phyloP scores from a whole-genome alignment of 345 rosid species.

The Citrus sinensis region DNA sequence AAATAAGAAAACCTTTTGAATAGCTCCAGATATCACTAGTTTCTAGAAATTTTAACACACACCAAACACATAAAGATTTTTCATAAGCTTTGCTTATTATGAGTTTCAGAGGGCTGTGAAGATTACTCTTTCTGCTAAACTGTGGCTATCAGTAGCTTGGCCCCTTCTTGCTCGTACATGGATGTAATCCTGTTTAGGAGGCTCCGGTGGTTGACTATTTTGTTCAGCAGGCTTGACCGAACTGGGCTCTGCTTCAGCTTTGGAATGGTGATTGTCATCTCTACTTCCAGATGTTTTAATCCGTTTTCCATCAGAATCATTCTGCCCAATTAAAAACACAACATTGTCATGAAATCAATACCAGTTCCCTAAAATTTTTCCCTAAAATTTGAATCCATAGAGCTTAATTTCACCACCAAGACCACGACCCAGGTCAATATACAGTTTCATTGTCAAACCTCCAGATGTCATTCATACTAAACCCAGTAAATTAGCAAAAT shows the following conservation, averaged over 20 bases:
- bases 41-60: not conserved
- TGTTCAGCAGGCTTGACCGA: slow-evolving; percentile 53
- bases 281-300: slow-evolving; percentile 42
- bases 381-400: not conserved
- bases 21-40: not conserved
- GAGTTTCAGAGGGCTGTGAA: slow-evolving; percentile 15
- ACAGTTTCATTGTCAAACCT: not conserved
- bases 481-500: not conserved
- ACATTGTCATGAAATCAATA: not conserved
- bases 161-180: slow-evolving; percentile 95
- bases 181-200: slow-evolving; percentile 77
- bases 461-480: not conserved
- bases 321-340: slow-evolving; percentile 28
- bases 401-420: not conserved
- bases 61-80: not conserved
- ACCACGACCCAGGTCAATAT: not conserved
- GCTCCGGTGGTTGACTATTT: slow-evolving; percentile 49
- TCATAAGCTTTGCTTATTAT: not conserved
- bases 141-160: slow-evolving; percentile 97
- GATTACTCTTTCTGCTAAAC: slow-evolving; percentile 91
- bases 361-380: not conserved
- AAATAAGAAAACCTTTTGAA: slow-evolving; percentile 20
- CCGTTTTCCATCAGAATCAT: slow-evolving; percentile 48
- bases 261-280: slow-evolving; percentile 42
- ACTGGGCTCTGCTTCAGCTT: slow-evolving; percentile 41